phyloP scores from a whole-genome alignment of 192 early-diverging fungal species.

The Podila verticillata region DNA sequence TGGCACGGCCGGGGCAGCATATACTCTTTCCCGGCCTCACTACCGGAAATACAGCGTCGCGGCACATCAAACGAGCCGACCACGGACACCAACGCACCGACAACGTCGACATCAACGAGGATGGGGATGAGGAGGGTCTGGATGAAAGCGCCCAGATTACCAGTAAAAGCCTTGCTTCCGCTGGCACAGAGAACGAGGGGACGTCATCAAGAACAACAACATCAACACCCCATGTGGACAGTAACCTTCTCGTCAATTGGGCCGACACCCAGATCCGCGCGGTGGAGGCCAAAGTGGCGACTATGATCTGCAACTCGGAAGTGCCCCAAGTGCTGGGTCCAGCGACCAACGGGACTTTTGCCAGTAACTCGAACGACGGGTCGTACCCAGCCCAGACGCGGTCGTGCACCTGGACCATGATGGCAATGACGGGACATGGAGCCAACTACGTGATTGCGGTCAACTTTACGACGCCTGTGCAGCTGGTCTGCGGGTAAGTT shows the following conservation, averaged over 20 bases:
- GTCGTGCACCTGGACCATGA: constrained; percentile 26
- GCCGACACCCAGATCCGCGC: not conserved
- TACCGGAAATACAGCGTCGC: not conserved
- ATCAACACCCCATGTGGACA: not conserved
- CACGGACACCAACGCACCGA: not conserved
- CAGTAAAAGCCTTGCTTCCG: not conserved
- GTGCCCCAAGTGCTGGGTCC: constrained; percentile 6
- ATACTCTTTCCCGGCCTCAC: not conserved
- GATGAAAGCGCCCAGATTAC: not conserved
- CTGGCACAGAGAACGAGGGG: not conserved
- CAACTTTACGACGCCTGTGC: constrained; percentile 30
- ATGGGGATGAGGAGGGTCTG: not conserved
- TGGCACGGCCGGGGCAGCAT: not conserved
- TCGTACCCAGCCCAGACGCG: constrained; percentile 17
- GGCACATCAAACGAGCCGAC: not conserved
- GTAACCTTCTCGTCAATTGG: constrained; percentile 4
- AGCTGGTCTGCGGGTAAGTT: constrained; percentile 40
- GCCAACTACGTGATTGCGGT: constrained; percentile 23
- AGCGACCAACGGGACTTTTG: constrained; percentile 27
- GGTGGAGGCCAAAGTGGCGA: constrained; percentile 1
- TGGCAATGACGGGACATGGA: not conserved
- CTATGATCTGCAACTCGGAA: constrained; percentile 15
- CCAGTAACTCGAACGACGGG: constrained; percentile 36
- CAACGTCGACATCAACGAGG: not conserved
- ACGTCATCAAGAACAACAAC: not conserved